Evolutionary conservation across 345 rosid species (phyloP), one percentile per base, ranked within the genome.

Genomic region (Cardiospermum halicacabum): DNA sequence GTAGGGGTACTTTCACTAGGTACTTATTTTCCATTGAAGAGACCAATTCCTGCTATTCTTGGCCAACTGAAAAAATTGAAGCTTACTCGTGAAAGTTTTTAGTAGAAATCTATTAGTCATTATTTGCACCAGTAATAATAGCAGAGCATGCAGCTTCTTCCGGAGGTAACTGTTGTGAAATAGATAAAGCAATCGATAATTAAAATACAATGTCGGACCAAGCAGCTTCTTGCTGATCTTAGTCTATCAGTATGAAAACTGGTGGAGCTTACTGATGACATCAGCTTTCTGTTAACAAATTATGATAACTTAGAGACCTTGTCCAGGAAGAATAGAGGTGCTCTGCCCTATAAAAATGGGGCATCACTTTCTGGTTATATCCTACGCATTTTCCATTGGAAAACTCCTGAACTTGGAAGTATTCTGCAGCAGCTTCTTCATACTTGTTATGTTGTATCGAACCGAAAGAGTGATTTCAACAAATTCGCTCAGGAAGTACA

Each of bases 301-400:
- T 56, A 74, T 36, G 60, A 59, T 60, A 39, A 45, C 53, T 53
- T 65, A 3, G 77, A 78, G 56, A 64, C 66, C 15, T 64, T 61
- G 21, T 57, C 72, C 34, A 65, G 69, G 56, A 81, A 81, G 59
- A 85, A 87, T 39, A 81, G 76, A 34, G 80, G 56, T 56, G 48
- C 61, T 32, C 72, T 63, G 3, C 60, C 82, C 12, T 51, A 69
- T 34, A 75, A 81, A 78, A 81, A 45, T 49, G 54, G 79, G 45
- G 87, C 80, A 78, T 68, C 76, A 62, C 74, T 82, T 69, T 76
- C 85, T 31, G 90, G 82, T 22, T 94, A 94, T 80, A 74, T 69
- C 50, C 83, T 83, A 73, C 91, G 91, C 22, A 85, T 82, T 60
- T 80, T 90, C 78, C 97, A 94, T 69, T 88, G 99, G 97, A 90